These are phyloP conservation scores for Arthromyces matolae DNA, from an alignment of 768 basidiomycete species.

Conservation along the genomic window DNA sequence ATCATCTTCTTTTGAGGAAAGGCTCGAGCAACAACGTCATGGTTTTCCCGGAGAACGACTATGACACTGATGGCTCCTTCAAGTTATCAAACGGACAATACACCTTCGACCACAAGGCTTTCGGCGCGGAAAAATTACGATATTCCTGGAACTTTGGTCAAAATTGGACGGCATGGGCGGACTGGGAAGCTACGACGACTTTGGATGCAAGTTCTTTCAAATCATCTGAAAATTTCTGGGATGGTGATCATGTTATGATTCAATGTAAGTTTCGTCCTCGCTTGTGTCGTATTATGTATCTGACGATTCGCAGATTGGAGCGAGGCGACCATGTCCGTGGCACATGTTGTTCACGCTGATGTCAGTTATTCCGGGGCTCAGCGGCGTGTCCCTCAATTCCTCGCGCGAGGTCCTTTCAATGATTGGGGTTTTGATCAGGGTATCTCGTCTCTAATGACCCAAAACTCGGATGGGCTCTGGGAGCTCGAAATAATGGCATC, in stretches of 20 bases:
- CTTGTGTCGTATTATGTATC: not conserved
- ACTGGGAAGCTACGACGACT: slow-evolving; percentile 70
- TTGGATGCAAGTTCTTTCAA: slow-evolving; percentile 59
- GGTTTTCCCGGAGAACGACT: slow-evolving; percentile 84
- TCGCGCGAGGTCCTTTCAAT: slow-evolving; percentile 89
- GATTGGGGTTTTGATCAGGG: slow-evolving; percentile 90
- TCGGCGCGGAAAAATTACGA: slow-evolving; percentile 83
- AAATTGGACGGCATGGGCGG: slow-evolving; percentile 78
- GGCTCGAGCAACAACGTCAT: slow-evolving; percentile 72
- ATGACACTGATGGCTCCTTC: slow-evolving; percentile 56
- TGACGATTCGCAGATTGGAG: slow-evolving; percentile 65
- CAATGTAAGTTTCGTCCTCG: slow-evolving; percentile 59
- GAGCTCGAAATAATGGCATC: slow-evolving; percentile 84
- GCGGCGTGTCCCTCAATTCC: slow-evolving; percentile 82
- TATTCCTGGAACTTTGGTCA: slow-evolving; percentile 85
- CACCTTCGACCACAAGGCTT: slow-evolving; percentile 76
- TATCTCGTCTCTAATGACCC: slow-evolving; percentile 64
- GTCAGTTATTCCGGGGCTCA: slow-evolving; percentile 46
- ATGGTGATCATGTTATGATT: slow-evolving; percentile 80
- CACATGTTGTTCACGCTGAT: slow-evolving; percentile 77
- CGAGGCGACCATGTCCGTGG: slow-evolving; percentile 53
- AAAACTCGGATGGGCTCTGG: slow-evolving; percentile 66
- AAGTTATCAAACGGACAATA: slow-evolving; percentile 59
- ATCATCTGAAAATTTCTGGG: slow-evolving; percentile 60
- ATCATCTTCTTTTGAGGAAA: slow-evolving; percentile 80